phyloP scores from a whole-genome alignment of 129 eudicot species.

The Scalesia atractyloides region DNA sequence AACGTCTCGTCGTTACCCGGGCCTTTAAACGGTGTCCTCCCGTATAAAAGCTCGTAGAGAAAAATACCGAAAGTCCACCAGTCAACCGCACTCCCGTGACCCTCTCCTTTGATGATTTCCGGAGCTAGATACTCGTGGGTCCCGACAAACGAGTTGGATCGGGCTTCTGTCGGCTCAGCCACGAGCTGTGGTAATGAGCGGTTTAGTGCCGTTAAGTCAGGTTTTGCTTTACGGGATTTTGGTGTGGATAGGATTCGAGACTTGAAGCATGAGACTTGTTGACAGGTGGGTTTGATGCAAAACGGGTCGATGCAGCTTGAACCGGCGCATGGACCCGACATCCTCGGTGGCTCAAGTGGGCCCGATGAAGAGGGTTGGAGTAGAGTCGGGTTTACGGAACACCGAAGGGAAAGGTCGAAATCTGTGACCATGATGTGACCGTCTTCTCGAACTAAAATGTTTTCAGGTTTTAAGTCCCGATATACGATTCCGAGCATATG shows the following conservation, averaged over 20 bases:
- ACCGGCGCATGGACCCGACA: constrained; percentile 84
- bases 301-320: constrained; percentile 93
- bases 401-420: constrained; percentile 91
- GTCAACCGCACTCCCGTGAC: constrained; percentile 97
- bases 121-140: constrained; percentile 98
- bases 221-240: constrained; percentile 52
- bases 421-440: constrained; percentile 99
- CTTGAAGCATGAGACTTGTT: constrained; percentile 79
- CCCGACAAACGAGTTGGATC: constrained; percentile 98
- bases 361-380: constrained; percentile 54
- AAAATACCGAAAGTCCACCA: constrained; percentile 99
- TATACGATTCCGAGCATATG: constrained; percentile 97
- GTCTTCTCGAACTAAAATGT: constrained; percentile 94
- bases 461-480: constrained; percentile 94
- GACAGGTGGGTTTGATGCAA: constrained; percentile 82
- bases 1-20: constrained; percentile 83
- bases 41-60: constrained; percentile 90
- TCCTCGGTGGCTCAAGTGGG: constrained; percentile 57
- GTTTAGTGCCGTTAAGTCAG: constrained; percentile 38
- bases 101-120: constrained; percentile 95
- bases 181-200: constrained; percentile 75
- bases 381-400: constrained; percentile 87
- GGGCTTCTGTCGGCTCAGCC: constrained; percentile 91
- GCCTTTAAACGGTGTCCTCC: constrained; percentile 92
- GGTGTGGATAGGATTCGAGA: constrained; percentile 53